These are phyloP conservation scores for Pichia sp. DNA, from an alignment of 1,139 yeast genomes.

Conservation along the genomic window DNA sequence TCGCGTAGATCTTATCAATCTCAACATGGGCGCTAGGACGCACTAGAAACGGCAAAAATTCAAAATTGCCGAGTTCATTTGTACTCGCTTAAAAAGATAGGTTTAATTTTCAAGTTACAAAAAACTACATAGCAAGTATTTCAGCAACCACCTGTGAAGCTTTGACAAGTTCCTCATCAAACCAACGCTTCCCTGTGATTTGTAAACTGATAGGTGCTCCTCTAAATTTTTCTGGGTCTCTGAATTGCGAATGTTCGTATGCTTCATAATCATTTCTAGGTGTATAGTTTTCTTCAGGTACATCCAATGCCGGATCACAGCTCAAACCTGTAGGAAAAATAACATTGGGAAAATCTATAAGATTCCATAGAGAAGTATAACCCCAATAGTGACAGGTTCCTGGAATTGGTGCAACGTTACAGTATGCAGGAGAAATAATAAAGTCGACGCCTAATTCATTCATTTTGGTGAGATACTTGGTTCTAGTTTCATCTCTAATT, in stretches of 20 bases:
- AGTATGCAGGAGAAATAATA: conserved; percentile 56
- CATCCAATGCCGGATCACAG: conserved; percentile 23
- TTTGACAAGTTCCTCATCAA: conserved; percentile 41
- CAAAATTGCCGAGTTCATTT: no score
- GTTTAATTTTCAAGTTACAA: no score
- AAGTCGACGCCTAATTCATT: conserved; percentile 51
- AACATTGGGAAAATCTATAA: conserved; percentile 56
- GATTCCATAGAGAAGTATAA: conserved; percentile 58
- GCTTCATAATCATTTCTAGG: conserved; percentile 38
- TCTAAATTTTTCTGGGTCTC: conserved; percentile 31
- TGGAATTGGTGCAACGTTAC: conserved; percentile 63
- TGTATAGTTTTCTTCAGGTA: conserved; percentile 17
- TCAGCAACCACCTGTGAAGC: conserved; percentile 17
- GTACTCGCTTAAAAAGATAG: no score
- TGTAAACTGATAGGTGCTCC: conserved; percentile 48
- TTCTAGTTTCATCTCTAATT: conserved; percentile 44
- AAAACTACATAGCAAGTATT: conserved; percentile 4
- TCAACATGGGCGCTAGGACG: no score
- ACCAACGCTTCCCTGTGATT: conserved; percentile 42
- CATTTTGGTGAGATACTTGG: conserved; percentile 42
- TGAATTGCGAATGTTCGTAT: conserved; percentile 31
- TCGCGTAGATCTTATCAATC: no score
- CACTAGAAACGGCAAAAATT: no score
- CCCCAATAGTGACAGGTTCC: conserved; percentile 65
- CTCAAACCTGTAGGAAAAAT: conserved; percentile 38